phyloP scores from a whole-genome alignment of 805 yeast genomes.

The Ogataea trehaloabstinens region DNA sequence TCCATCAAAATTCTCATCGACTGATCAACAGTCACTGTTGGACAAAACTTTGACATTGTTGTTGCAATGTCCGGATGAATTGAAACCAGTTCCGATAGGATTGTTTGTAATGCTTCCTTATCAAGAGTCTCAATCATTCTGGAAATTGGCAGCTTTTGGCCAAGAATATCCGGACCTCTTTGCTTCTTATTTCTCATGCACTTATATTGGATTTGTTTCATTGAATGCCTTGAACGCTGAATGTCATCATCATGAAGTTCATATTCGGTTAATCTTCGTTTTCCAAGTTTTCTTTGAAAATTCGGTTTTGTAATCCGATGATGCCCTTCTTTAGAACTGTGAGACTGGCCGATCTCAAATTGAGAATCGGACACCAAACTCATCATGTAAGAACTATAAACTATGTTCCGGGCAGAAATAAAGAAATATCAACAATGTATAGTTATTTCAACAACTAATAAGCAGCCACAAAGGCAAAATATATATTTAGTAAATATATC shows the following conservation, averaged over 20 bases:
- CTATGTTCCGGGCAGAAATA: too few species aligned
- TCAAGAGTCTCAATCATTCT: slow-evolving; percentile 71
- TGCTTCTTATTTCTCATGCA: slow-evolving; percentile 33
- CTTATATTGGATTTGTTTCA: slow-evolving; percentile 9
- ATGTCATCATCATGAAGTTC: slow-evolving; percentile 15
- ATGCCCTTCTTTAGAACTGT: slow-evolving; percentile 10
- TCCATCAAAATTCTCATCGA: slow-evolving; percentile 48
- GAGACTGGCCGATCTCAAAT: slow-evolving; percentile 12
- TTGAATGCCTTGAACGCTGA: slow-evolving; percentile 5
- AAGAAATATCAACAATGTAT: too few species aligned
- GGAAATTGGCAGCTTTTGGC: slow-evolving; percentile 59
- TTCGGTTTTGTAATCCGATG: slow-evolving; percentile 16
- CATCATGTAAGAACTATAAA: slow-evolving; percentile 4
- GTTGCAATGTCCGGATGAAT: slow-evolving; percentile 60
- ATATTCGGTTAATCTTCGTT: slow-evolving; percentile 16
- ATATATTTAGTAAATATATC: too few species aligned
- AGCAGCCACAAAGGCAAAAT: too few species aligned
- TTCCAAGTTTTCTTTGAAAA: slow-evolving; percentile 12
- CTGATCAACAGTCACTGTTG: slow-evolving; percentile 53
- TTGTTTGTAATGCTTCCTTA: slow-evolving; percentile 47
- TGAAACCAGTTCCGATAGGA: slow-evolving; percentile 52
- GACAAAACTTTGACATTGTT: slow-evolving; percentile 51
- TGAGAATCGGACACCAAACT: slow-evolving; percentile 10
- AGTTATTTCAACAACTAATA: too few species aligned
- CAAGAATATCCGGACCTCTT: slow-evolving; percentile 39